A percentile compares a stretch with the other conserved stretches of the same genome.
These are phyloP conservation scores for Cystofilobasidium bisporidii DNA, from an alignment of 768 basidiomycete genomes.

Conservation along the genomic window DNA sequence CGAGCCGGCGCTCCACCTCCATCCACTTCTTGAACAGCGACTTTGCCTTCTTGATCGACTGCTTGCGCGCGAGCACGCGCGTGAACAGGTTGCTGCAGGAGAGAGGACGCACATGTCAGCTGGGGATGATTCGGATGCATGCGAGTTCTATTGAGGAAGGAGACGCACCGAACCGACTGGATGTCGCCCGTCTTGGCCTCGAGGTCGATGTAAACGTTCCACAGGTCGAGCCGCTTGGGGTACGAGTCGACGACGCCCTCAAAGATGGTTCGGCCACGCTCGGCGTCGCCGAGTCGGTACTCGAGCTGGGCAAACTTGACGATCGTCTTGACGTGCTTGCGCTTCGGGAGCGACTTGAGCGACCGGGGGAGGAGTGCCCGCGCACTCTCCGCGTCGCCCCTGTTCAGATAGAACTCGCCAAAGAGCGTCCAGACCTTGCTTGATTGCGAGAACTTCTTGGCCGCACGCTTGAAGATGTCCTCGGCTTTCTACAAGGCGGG, in stretches of 20 bases:
- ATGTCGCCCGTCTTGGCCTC: constrained; percentile 72
- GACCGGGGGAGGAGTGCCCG: constrained; percentile 76
- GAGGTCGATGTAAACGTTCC: constrained; percentile 97
- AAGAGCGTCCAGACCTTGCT: constrained; percentile 90
- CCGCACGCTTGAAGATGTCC: constrained; percentile 74
- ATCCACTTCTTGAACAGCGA: constrained; percentile 98
- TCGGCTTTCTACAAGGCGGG: constrained; percentile 62
- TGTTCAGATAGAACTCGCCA: constrained; percentile 68
- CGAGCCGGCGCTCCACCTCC: constrained; percentile 65
- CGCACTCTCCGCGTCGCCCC: constrained; percentile 65
- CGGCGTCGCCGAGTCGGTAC: constrained; percentile 85
- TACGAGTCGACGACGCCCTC: constrained; percentile 94
- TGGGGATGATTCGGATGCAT: neutral
- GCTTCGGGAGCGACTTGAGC: constrained; percentile 81
- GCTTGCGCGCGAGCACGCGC: constrained; percentile 68
- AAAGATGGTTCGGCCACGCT: constrained; percentile 89
- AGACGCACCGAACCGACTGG: constrained; percentile 58
- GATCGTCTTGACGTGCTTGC: constrained; percentile 91
- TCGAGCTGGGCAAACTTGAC: constrained; percentile 90
- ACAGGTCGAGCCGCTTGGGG: constrained; percentile 87
- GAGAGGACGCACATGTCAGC: neutral
- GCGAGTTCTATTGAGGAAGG: too few relatives aligned
- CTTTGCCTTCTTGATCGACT: constrained; percentile 95
- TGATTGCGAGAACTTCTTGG: constrained; percentile 88
- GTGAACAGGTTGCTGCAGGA: constrained; percentile 68